Conservation (phyloP, 805 yeast species). For the Lipomyces sp. region DNA sequence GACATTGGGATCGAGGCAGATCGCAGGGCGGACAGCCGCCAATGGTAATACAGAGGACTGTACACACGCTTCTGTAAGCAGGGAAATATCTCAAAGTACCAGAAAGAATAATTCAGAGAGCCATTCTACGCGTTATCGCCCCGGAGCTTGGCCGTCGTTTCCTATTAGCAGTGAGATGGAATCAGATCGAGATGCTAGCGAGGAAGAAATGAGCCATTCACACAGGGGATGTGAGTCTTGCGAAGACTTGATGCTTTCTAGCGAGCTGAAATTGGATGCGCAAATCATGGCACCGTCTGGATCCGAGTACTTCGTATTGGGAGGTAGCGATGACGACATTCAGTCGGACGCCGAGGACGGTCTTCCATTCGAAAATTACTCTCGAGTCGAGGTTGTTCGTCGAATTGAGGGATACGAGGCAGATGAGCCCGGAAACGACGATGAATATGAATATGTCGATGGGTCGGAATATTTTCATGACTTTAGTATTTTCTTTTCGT, state of each 20-base stretch:
- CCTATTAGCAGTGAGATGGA: not conserved
- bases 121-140: no score
- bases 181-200: not conserved
- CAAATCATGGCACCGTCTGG: slow-evolving; percentile 19
- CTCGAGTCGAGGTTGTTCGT: not conserved
- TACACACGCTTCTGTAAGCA: no score
- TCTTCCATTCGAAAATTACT: slow-evolving; percentile 1
- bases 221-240: not conserved
- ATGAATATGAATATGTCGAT: not conserved
- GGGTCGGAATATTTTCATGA: not conserved
- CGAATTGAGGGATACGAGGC: not conserved
- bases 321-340: not conserved
- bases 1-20: no score
- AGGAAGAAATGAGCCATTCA: not conserved
- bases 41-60: no score
- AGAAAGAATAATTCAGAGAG: no score
- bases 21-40: no score
- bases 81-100: no score
- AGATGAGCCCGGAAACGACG: not conserved
- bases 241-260: slow-evolving; percentile 8
- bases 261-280: slow-evolving; percentile 16
- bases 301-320: slow-evolving; percentile 16
- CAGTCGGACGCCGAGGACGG: not conserved
- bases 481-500: not conserved
- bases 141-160: no score